Evolutionary conservation across 331 rosid species (phyloP), one percentile per base, ranked within the genome.

Genomic region (Acacia pycnantha): DNA sequence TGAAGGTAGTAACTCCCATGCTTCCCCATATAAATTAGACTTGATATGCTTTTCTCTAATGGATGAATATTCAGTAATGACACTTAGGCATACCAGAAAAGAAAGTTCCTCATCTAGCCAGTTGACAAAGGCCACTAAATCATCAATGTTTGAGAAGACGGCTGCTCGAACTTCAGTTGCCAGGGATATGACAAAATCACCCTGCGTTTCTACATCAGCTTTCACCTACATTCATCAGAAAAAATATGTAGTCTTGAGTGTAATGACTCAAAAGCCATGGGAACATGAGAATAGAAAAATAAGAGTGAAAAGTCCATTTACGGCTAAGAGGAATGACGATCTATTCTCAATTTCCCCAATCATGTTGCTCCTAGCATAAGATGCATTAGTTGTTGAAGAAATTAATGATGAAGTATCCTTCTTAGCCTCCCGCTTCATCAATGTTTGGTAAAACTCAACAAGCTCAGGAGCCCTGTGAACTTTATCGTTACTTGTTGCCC

Each of bases 71-170:
- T 56, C 16, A 59, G 8, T 14, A 77, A 77, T 8, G 37, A 58
- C 73, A 78, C 43, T 19, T 31, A 58, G 59, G 44, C 89, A 21
- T 93, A 93, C 97, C 94, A 93, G 86, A 88, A 93, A 93, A 61
- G 97, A 93, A 65, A 93, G 95, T 77, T 93, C 97, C 77, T 91
- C 95, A 61, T 93, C 97, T 21, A 93, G 91, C 97, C 97, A 93
- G 88, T 91, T 93, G 80, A 93, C 95, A 73, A 93, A 93, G 87
- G 94, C 85, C 82, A 91, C 87, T 22, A 93, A 84, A 86, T 93
- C 94, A 53, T 87, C 94, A 67, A 92, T 84, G 81, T 83, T 84
- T 54, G 92, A 77, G 87, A 94, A 92, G 71, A 94, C 85, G 79
- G 96, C 95, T 61, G 88, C 92, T 75, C 97, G 91, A 84, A 94